Base-by-base conservation (phyloP, 108 stramenopile species). In the Cyclotella sp. region DNA sequence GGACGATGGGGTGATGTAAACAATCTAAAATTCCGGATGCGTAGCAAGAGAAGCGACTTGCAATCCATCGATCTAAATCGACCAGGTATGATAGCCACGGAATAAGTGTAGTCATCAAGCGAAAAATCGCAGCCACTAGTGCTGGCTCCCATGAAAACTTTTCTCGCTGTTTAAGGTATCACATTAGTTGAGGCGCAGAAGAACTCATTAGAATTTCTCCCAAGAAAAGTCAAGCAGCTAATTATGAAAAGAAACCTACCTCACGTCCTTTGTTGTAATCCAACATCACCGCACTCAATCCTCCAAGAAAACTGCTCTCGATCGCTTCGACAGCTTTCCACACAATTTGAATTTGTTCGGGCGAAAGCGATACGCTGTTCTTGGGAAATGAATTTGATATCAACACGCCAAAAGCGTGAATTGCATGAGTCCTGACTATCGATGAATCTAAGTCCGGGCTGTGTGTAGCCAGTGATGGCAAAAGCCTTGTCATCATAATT, bases 401-500 rank as follows among this genome's bases (percentile, higher is more conserved):
- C n/a, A 95, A 63, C 39, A 93, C 34, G 41, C 78, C 82, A 72
- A 93, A 91, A 18, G 95, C 67, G 57, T 95, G 95, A 49, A 95
- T 46, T 9, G 91, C 95, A 58, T 82, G 84, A 19, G 88, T 63
- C 55, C 91, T 79, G 11, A 84, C 88, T 41, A 77, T 67, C 40
- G 89, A 84, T 34, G 85, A 87, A 51, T 88, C 91, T 0, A 68
- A 53, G 18, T 79, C 81, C 10, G 64, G 64, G 14, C 77, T 85
- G 39, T 88, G 85, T 16, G 84, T 81, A 3, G 88, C 68, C 3
- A 91, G 68, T n/a, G 88, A 91, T 27, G 92, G 92, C 63, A 95
- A 70, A 24, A 95, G 67, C 66, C 91, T 79, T 42, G 84, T 93
- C 84, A 95, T 87, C 88, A 95, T 95, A 60, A 90, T 90, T 58